Evolutionary conservation across 495 filamentous ascomycete species (phyloP), one percentile per base, ranked within the genome.

Genomic region (Aspergillus biplanus): DNA sequence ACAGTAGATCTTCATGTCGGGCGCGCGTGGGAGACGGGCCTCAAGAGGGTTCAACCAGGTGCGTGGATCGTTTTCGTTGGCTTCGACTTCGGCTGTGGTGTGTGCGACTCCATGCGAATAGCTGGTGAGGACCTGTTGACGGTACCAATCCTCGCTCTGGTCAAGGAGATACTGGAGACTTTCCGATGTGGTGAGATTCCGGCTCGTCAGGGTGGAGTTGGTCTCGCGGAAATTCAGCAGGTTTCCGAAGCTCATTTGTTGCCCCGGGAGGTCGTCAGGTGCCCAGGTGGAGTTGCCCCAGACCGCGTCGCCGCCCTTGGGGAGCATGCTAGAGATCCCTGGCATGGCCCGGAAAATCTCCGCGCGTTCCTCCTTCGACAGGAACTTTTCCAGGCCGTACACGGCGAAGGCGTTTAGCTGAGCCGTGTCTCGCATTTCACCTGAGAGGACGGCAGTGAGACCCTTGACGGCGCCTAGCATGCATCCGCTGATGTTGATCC

Each of bases 21-120:
- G 95, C 13, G 95, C 95, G 50, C 90, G 81, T 0, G 95, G 95
- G 0, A 99, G 82, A 7, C 96, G 87, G 1, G 92, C 89, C 69
- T 98, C 96, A 21, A 99, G 85, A 0, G 95, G 95, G 73, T 99
- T 99, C 49, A 96, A 83, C 95, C 95, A 99, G 70, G 94, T 98
- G 44, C 82, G 79, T 5, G 87, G 89, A 62, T 93, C 85, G 16
- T 85, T 78, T 64, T 97, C 91, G 73, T 99, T 99, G 11, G 83
- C 87, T 68, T 97, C 90, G 1, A 99, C 92, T 71, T 96, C 90
- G 34, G 83, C 83, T 21, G 71, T 80, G 0, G 92, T 97, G 61
- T 91, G 87, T 0, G 95, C 96, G 33, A 99, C 85, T 4, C 94
- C 95, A 56, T 93, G 88, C 21, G 92, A 96, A 77, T 97, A 99